A percentile compares a stretch with the other conserved stretches of the same genome.
These are phyloP conservation scores for Pugionium cornutum DNA, from an alignment of 345 rosid genomes.

Conservation along the genomic window DNA sequence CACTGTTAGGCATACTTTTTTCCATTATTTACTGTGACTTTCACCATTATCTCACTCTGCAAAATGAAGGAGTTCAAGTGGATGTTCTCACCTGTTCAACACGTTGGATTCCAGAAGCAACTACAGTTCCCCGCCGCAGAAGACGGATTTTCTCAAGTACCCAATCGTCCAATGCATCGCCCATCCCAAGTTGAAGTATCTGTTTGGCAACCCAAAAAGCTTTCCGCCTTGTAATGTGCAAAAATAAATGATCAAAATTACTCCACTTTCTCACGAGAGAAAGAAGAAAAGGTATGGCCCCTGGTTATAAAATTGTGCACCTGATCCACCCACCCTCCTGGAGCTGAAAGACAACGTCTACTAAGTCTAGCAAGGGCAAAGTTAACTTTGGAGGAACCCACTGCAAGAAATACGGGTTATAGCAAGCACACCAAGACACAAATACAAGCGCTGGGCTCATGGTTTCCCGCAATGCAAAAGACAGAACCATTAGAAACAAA, in stretches of 20 bases:
- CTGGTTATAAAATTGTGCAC: conserved; percentile 40
- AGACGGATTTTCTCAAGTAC: conserved; percentile 87
- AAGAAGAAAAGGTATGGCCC: conserved; percentile 1
- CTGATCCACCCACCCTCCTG: conserved; percentile 99
- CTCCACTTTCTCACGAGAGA: conserved; percentile 11
- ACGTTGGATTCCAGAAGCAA: conserved; percentile 88
- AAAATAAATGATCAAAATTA: conserved; percentile 18
- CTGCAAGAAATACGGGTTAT: conserved; percentile 48
- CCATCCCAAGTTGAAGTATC: conserved; percentile 97
- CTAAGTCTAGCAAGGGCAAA: conserved; percentile 76
- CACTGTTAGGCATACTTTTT: conserved; percentile 8
- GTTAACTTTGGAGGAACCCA: conserved; percentile 98
- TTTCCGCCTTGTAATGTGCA: conserved; percentile 65
- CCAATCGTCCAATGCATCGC: conserved; percentile 99
- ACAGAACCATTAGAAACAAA: not conserved
- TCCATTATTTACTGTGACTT: not conserved
- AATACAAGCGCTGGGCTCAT: conserved; percentile 22
- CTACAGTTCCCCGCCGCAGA: conserved; percentile 73
- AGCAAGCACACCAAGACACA: conserved; percentile 24
- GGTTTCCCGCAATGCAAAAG: conserved; percentile 13
- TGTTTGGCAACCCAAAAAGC: conserved; percentile 99
- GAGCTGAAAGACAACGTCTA: conserved; percentile 91
- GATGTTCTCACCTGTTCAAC: conserved; percentile 71
- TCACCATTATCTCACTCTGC: conserved; percentile 7
- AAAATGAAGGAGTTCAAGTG: not conserved